These are phyloP conservation scores for Fusarium continuum DNA, from an alignment of 2,329 filamentous ascomycete genomes.

Conservation along the genomic window DNA sequence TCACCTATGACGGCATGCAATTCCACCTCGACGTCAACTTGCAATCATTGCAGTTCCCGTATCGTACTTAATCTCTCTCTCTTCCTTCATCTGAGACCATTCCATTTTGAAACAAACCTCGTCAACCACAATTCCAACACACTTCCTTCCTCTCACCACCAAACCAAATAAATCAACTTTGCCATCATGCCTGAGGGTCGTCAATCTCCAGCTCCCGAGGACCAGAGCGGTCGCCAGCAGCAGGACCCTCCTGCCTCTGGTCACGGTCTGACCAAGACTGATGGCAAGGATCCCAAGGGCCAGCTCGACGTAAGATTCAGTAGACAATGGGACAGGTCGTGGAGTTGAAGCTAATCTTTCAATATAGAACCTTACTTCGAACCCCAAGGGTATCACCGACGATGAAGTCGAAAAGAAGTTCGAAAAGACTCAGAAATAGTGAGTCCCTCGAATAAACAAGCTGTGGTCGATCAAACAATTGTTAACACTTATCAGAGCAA, in stretches of 20 bases:
- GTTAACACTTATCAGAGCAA: background rate
- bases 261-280: slow-evolving; percentile 63
- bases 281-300: slow-evolving; percentile 59
- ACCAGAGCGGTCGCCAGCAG: slow-evolving; percentile 71
- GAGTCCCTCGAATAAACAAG: background rate
- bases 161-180: slow-evolving; percentile 33
- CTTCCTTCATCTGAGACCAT: background rate
- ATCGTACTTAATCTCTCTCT: slow-evolving; percentile 14
- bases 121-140: background rate
- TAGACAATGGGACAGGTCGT: background rate
- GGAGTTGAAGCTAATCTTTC: background rate
- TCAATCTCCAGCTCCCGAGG: slow-evolving; percentile 80
- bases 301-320: slow-evolving; percentile 57
- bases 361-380: slow-evolving; percentile 63
- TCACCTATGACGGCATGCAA: slow-evolving; percentile 42
- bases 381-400: slow-evolving; percentile 72
- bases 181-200: slow-evolving; percentile 75
- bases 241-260: slow-evolving; percentile 66
- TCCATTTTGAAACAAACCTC: background rate
- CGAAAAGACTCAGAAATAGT: slow-evolving; percentile 54
- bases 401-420: slow-evolving; percentile 69
- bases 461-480: background rate
- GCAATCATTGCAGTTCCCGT: slow-evolving; percentile 21
- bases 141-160: background rate
- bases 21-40: slow-evolving; percentile 39